Evolutionary conservation across 2,329 filamentous ascomycete species (phyloP), one percentile per base, ranked within the genome.

Genomic region (Diaporthe batatas): DNA sequence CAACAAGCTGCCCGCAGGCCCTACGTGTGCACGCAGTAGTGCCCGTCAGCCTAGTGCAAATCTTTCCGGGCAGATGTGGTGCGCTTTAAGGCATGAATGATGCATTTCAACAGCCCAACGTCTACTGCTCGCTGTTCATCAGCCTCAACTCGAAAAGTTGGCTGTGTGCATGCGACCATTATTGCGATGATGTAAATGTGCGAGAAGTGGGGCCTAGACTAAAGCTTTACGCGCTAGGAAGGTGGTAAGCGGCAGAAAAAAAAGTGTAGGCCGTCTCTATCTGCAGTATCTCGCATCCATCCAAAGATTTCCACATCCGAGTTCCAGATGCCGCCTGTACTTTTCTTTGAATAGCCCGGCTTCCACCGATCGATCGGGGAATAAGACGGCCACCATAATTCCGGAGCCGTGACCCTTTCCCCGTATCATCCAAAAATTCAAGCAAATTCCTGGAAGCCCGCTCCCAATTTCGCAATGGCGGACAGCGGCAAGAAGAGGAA

Each of bases 401-500:
- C 23, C 8, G 21, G 29, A 25, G 47, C 62, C 62, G 47, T 16
- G 21, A 51, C 6, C 16, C 21, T 39, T 39, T 39, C 25, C 44
- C 29, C 7, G n/a, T 25, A 25, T 14, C 18, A 21, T 23, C 36
- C 21, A 16, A 32, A 21, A 39, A 32, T 6, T 6, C 36, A 39
- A 3, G 10, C 16, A 5, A 29, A 18, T 32, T 25, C 6, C 67
- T 10, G 3, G 32, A 7, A 39, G n/a, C 4, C 68, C 4, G n/a
- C 34, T 25, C 36, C 34, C 44, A 29, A 29, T 12, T 3, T 21
- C 32, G 78, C 32, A 49, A 87, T 86, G 84, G 81, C 80, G 42
- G 81, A 83, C 62, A 83, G 79, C 73, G 81, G 78, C 72, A 87
- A 87, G 78, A 91, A 91, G 81, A 84, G 89, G 72, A 91, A 91